Conservation (phyloP, 169 alveolate genomes). For the Eimeria necatrix region DNA sequence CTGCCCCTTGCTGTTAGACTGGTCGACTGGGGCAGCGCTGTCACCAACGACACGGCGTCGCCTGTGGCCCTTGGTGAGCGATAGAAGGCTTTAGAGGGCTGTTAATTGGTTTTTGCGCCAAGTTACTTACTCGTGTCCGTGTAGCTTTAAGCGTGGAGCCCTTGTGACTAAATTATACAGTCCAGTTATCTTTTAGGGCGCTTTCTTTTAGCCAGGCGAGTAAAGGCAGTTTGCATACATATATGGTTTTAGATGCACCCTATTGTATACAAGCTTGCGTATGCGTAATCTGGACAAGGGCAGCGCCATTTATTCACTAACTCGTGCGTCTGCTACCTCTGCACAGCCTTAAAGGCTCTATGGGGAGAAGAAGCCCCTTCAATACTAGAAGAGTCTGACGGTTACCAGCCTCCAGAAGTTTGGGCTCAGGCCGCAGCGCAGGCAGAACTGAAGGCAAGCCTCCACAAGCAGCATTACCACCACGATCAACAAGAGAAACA, state of each 20-base stretch:
- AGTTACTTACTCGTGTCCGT: neutral
- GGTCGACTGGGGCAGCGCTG: conserved; percentile 74
- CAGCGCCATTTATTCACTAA: no score
- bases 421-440: conserved; percentile 53
- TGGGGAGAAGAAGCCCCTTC: conserved; percentile 34
- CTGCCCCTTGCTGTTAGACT: conserved; percentile 27
- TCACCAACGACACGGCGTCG: neutral
- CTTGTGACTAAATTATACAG: neutral
- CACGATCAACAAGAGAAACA: neutral
- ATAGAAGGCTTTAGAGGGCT: no score
- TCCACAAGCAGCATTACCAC: neutral
- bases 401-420: conserved; percentile 65
- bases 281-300: no score
- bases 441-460: conserved; percentile 27
- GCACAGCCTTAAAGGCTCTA: neutral
- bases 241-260: no score
- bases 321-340: neutral
- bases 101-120: neutral
- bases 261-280: no score
- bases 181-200: neutral
- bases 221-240: no score
- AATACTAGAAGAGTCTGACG: conserved; percentile 4
- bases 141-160: neutral
- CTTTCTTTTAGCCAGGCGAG: no score
- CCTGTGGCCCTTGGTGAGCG: conserved; percentile 15